A percentile compares a stretch with the other conserved stretches of the same genome.
Evolutionary conservation across 2,329 filamentous ascomycete genomes (phyloP).

Genomic region (Thielaviopsis euricoi): DNA sequence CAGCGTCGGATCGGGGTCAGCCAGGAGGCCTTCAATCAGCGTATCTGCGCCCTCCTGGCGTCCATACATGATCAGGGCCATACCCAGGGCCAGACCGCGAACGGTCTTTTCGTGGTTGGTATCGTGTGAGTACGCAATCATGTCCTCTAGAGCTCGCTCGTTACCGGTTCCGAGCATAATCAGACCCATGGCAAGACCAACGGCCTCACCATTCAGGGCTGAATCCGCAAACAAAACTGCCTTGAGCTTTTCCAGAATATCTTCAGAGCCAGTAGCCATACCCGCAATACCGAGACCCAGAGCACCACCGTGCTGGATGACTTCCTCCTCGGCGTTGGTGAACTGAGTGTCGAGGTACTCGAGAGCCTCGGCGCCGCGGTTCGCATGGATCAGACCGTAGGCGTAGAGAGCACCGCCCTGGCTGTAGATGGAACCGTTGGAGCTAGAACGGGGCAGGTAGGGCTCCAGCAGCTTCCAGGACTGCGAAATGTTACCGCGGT

Average conservation of each 20-base stretch:
- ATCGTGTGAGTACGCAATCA: slow-evolving; percentile 95
- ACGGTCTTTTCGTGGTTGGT: slow-evolving; percentile 99
- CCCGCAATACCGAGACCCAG: slow-evolving; percentile 90
- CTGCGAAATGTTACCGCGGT: slow-evolving; percentile 85
- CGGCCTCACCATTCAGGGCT: slow-evolving; percentile 89
- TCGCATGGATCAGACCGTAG: slow-evolving; percentile 90
- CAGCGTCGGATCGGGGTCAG: slow-evolving; percentile 82
- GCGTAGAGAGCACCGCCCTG: slow-evolving; percentile 93
- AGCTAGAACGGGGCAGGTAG: slow-evolving; percentile 65
- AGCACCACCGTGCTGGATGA: slow-evolving; percentile 92
- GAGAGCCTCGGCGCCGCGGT: slow-evolving; percentile 82
- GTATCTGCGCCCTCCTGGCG: slow-evolving; percentile 90
- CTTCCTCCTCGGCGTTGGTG: slow-evolving; percentile 63
- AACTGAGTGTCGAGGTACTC: slow-evolving; percentile 66
- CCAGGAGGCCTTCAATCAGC: slow-evolving; percentile 81
- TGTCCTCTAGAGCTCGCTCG: slow-evolving; percentile 79
- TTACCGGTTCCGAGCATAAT: slow-evolving; percentile 99
- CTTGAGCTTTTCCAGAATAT: slow-evolving; percentile 83
- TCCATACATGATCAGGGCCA: slow-evolving; percentile 97
- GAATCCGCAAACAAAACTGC: slow-evolving; percentile 83
- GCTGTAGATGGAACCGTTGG: slow-evolving; percentile 81
- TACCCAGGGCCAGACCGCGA: slow-evolving; percentile 82
- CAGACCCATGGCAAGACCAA: slow-evolving; percentile 88
- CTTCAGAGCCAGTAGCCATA: slow-evolving; percentile 86
- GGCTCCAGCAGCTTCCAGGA: slow-evolving; percentile 87